Base-by-base conservation (phyloP, 2,329 filamentous ascomycete species). In the Plectosphaerella sp. region DNA sequence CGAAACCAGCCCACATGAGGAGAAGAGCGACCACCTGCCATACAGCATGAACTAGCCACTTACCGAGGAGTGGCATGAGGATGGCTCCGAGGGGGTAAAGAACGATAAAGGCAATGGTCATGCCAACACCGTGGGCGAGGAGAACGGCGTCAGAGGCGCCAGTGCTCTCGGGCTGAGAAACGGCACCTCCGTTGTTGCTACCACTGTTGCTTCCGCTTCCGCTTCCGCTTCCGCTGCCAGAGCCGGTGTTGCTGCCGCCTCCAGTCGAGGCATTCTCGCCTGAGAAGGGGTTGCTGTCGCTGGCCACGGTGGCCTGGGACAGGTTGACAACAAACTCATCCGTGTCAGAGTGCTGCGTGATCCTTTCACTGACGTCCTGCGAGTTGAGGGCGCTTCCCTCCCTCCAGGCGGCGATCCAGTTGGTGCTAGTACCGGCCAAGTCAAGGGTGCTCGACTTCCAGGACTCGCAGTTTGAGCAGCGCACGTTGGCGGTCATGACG, bases 41-140 rank as follows among this genome's bases (percentile, higher is more conserved):
- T 10, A 66, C 67, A 7, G 73, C 80, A 60, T 88, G 84, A n/a
- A 82, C 57, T 49, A 76, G 62, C 78, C 78, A 85, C 46, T 73
- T 79, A 45, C 79, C 76, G 7, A 84, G 55, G 4, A 86, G 55
- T 3, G 83, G 80, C 77, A 87, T 85, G 41, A 84, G 62, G 4
- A 82, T 68, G 9, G 83, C 74, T 5, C 83, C 84, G 3, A 85
- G 57, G 1, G 84, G 84, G 57, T 84, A 86, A 20, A 84, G 67
- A 12, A 80, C 60, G 4, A 80, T 73, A 57, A 86, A 83, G 16
- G 79, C 77, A 45, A 86, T 61, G 24, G 76, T 75, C 82, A 87
- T 83, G 60, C 87, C 68, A 58, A 83, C 72, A 47, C 82, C 84
- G 55, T 86, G 83, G 0, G 76, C 65, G 6, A 72, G 62, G 15